Evolutionary conservation across 2,329 filamentous ascomycete species (phyloP), one percentile per base, ranked within the genome.

Genomic region (Exophiala sp.): DNA sequence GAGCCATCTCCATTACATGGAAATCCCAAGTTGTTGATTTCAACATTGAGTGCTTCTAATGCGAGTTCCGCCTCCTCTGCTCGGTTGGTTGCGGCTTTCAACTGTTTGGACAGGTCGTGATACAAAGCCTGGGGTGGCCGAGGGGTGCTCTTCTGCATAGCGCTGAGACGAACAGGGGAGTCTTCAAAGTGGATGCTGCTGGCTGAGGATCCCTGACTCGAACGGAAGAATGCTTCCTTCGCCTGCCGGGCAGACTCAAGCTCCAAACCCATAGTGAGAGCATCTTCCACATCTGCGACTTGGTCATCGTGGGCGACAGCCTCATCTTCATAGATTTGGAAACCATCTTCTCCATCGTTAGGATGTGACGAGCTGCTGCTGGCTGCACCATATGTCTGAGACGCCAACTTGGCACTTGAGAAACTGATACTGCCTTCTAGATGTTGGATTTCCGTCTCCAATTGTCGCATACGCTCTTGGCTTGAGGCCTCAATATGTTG

Each of bases 11-110:
- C 53, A 39, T 57, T 63, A 4, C 65, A 66, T 1, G 64, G 54
- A 43, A 73, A 74, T 2, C 71, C 71, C 19, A 73, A 58, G 16
- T 49, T 56, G 5, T 62, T 64, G 23, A 72, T 64, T 42, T 70
- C 67, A 19, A 63, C 46, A 11, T 62, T 63, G 14, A 71, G 62
- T 2, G 58, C 59, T 42, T 68, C 61, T 4, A 73, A 61, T 1
- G 67, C 60, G 23, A 64, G 43, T 11, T 66, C 61, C 5, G 69
- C 69, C 43, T 70, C 63, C 1, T 70, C 66, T 14, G 68, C 69
- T 37, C 66, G 64, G 19, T 58, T 58, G 5, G 69, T 62, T 11
- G 66, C 65, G 16, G 59, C 60, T 46, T 65, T 66, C 38, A 73
- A 50, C 1, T 63, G 66, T 14, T 63, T 60, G 7, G 69, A 57